These are phyloP conservation scores for Eucalyptus marginata DNA, from an alignment of 345 rosid genomes.

Conservation along the genomic window DNA sequence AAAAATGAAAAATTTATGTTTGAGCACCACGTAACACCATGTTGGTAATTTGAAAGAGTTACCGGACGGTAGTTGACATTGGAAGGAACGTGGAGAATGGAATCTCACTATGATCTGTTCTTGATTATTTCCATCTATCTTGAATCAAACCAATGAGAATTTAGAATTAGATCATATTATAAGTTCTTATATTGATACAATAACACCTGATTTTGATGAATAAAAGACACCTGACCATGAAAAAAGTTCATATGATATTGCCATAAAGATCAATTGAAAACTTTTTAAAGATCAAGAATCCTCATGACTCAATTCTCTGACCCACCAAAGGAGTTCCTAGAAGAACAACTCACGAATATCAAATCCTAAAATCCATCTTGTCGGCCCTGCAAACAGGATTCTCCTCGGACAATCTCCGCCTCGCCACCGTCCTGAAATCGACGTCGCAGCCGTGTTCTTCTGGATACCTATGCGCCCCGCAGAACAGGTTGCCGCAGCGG, in stretches of 20 bases:
- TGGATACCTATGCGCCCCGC: conserved; percentile 61
- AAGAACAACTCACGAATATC: background rate
- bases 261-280: background rate
- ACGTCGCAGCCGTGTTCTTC: conserved; percentile 52
- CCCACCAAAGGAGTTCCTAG: no score
- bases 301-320: no score
- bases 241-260: background rate
- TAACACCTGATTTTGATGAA: background rate
- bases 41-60: background rate
- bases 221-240: background rate
- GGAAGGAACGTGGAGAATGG: background rate
- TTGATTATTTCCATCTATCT: background rate
- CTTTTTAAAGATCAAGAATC: background rate
- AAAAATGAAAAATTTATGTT: background rate
- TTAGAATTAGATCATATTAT: background rate
- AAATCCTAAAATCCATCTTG: conserved; percentile 41
- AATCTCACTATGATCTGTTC: background rate
- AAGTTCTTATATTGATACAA: background rate
- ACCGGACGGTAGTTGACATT: background rate
- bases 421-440: conserved; percentile 54
- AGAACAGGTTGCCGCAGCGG: conserved; percentile 54
- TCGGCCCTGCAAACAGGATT: conserved; percentile 66
- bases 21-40: background rate
- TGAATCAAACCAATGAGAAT: background rate
- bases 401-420: conserved; percentile 41